Evolutionary conservation across 2,329 filamentous ascomycete species (phyloP).

Genomic region (Cadophora gregata): DNA sequence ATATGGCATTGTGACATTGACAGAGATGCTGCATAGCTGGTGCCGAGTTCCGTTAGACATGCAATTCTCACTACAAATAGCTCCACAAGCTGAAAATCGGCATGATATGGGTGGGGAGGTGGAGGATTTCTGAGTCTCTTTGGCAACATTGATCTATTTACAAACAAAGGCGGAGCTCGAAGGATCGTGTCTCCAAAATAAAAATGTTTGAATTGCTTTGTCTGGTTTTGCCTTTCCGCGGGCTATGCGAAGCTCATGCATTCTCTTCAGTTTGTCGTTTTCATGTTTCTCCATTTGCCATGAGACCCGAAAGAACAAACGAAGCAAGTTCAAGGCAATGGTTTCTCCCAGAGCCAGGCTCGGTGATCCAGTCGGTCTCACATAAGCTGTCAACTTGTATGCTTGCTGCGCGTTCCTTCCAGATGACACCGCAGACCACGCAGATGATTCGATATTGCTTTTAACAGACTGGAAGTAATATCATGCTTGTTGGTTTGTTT

Average conservation of each 20-base stretch:
- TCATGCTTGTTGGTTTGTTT: not conserved
- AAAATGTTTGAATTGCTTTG: not conserved
- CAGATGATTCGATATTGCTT: not conserved
- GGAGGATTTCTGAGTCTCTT: not conserved
- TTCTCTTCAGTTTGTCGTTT: not conserved
- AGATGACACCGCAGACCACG: not conserved
- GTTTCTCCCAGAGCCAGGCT: not conserved
- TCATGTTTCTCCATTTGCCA: not conserved
- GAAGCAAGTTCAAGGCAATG: not conserved
- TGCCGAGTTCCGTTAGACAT: not conserved
- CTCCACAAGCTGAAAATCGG: not conserved
- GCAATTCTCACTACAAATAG: not conserved
- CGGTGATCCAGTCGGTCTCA: not conserved
- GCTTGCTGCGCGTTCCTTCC: not conserved
- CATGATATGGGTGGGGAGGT: not conserved
- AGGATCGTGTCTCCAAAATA: not conserved
- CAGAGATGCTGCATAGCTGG: not conserved
- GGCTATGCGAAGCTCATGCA: not conserved
- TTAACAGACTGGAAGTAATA: not conserved
- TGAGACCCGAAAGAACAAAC: not conserved
- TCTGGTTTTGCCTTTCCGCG: not conserved
- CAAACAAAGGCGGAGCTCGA: not conserved
- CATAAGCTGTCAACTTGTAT: slow-evolving; percentile 4
- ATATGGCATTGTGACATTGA: not conserved
- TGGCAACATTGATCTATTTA: not conserved